Evolutionary conservation across 1,284 basidiomycete genomes (phyloP), one percentile per base, ranked within the genome.

Genomic region (Athelia sp.): DNA sequence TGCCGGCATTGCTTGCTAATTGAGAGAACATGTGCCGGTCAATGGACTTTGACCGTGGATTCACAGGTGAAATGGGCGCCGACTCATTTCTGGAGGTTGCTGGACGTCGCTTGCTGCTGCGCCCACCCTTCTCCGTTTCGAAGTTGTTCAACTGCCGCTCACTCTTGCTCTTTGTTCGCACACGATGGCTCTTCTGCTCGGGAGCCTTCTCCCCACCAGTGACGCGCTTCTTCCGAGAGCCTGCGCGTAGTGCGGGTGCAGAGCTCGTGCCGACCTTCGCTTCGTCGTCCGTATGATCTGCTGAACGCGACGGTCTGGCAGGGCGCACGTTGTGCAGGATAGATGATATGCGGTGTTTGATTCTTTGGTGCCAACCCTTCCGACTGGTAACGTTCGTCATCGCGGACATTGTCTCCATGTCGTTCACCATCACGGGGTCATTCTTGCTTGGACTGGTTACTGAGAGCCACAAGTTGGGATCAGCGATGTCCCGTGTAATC

Each of bases 381-480:
- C 69, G 68, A 29, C 26, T 29, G 59, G 70, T 78, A 8, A 82
- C 74, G 0, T 68, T 62, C 2, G 81, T 79, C 72, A 92, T 81
- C 8, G 92, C 93, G 18, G 81, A 82, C 19, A 79, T 80, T 2
- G 93, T 85, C 56, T 97, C 95, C 49, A 83, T 82, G n/a, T 80
- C 78, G 0, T 90, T 88, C 24, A 96, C 85, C 47, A 79, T 73
- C 47, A 89, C 78, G 36, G 75, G 76, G 14, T 78, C 74, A 48
- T 74, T 72, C 40, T 74, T 76, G 46, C 75, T 73, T 2, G 82
- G 82, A 44, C 84, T 82, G 1, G 92, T 96, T 49, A 84, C 78
- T 14, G 75, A 67, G 8, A 95, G 76, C 94, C 95, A 98, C n/a
- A 76, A 72, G 0, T 80, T 72, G 0, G 86, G 80, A 50, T 90